A percentile compares a stretch with the other conserved stretches of the same genome.
These are phyloP conservation scores for Sedum album DNA, from an alignment of 164 flowering plant species.

Conservation along the genomic window DNA sequence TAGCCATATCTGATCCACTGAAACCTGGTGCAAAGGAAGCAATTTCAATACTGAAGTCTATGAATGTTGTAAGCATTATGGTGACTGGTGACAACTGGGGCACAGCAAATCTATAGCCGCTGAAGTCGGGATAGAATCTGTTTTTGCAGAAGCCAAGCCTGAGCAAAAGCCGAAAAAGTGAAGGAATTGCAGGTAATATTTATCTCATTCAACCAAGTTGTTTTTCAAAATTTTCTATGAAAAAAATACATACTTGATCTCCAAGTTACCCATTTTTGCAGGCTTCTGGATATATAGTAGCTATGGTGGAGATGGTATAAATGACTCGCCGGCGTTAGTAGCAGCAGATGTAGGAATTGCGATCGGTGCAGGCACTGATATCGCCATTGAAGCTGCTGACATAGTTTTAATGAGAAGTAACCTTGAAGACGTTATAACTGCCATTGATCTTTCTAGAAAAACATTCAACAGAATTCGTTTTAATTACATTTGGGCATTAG, in stretches of 20 bases:
- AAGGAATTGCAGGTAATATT: slow-evolving; percentile 61
- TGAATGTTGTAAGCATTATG: slow-evolving; percentile 64
- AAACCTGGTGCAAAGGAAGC: slow-evolving; percentile 69
- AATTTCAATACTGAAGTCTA: slow-evolving; percentile 68
- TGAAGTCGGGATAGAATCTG: slow-evolving; percentile 64
- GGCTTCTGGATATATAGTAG: slow-evolving; percentile 49
- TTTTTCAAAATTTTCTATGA: background rate
- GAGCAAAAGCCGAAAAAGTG: slow-evolving; percentile 69
- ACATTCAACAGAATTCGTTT: too few species aligned
- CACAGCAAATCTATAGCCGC: slow-evolving; percentile 79
- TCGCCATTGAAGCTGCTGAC: too few species aligned
- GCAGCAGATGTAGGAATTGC: too few species aligned
- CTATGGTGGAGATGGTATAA: slow-evolving; percentile 92
- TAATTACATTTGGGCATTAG: too few species aligned
- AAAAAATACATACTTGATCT: too few species aligned
- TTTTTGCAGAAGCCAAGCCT: slow-evolving; percentile 81
- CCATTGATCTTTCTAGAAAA: too few species aligned
- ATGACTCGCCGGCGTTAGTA: slow-evolving; percentile 80
- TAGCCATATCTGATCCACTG: slow-evolving; percentile 80
- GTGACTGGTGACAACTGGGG: slow-evolving; percentile 95
- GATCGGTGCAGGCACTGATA: too few species aligned
- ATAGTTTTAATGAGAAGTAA: too few species aligned
- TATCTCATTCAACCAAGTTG: background rate
- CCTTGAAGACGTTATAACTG: too few species aligned
- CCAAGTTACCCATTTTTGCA: slow-evolving; percentile 13